These are phyloP conservation scores for Lasiodiplodia hormozganensis DNA, from an alignment of 2,329 filamentous ascomycete species.

Conservation along the genomic window DNA sequence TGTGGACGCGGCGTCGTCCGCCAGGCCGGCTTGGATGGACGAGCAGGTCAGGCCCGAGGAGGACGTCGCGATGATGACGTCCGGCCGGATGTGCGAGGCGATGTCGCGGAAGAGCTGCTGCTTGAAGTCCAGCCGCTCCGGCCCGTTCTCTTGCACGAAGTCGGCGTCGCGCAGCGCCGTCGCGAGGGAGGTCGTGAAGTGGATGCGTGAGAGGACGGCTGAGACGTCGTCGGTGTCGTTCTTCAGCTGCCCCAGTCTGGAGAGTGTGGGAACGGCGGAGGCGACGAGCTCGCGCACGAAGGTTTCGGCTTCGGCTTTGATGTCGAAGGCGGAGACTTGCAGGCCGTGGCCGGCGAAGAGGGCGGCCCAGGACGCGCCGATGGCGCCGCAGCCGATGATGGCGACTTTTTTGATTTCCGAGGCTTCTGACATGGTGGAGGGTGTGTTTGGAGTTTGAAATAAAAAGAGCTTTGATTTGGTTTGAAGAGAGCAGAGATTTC, in stretches of 20 bases:
- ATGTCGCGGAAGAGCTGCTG: constrained; percentile 46
- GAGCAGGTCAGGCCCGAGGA: constrained; percentile 49
- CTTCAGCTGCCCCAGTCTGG: constrained; percentile 30
- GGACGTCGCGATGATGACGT: constrained; percentile 50
- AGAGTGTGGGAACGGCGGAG: constrained; percentile 32
- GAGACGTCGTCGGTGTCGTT: constrained; percentile 12
- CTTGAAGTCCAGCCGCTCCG: constrained; percentile 51
- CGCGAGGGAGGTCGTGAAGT: constrained; percentile 35
- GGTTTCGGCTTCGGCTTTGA: constrained; percentile 44
- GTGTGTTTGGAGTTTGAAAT: background rate
- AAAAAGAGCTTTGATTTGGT: background rate
- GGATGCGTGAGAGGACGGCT: constrained; percentile 24
- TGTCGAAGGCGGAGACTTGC: constrained; percentile 52
- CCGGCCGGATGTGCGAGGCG: constrained; percentile 38
- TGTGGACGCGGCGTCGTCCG: too few species aligned
- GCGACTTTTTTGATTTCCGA: constrained; percentile 36
- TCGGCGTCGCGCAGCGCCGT: constrained; percentile 30
- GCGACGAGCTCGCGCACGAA: constrained; percentile 31
- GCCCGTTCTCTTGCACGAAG: constrained; percentile 42
- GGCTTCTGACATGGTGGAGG: constrained; percentile 4
- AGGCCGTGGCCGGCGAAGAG: constrained; percentile 49
- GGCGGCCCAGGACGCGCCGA: constrained; percentile 52
- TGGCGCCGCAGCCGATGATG: constrained; percentile 49
- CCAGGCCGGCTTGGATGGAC: constrained; percentile 38
- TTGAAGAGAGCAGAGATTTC: too few species aligned